Conservation (phyloP, 75 land plant species). For the Sequoia sempervirens region DNA sequence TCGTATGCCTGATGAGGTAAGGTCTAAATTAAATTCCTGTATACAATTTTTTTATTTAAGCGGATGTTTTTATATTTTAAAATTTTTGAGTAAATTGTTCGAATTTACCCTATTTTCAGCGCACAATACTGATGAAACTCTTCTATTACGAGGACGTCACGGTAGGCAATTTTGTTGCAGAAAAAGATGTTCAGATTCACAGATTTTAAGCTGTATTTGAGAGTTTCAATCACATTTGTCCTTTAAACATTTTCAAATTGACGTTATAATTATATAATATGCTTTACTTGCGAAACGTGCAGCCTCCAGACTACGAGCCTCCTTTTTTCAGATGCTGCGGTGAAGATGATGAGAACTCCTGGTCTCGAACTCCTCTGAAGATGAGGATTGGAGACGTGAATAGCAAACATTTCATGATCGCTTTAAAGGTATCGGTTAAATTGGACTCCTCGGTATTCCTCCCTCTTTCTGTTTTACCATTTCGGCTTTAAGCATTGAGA, state of each 20-base stretch:
- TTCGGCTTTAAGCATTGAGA: not conserved
- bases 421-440: slow-evolving; percentile 77
- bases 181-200: not conserved
- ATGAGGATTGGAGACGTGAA: slow-evolving; percentile 92
- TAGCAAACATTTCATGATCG: slow-evolving; percentile 68
- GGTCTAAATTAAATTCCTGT: not conserved
- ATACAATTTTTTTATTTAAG: not conserved
- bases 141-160: slow-evolving; percentile 89
- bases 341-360: slow-evolving; percentile 44
- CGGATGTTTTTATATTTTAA: not conserved
- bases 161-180: slow-evolving; percentile 35
- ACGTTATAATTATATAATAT: not conserved
- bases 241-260: not conserved
- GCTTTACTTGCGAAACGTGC: slow-evolving; percentile 12
- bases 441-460: no score
- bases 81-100: not conserved
- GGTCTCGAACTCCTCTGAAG: slow-evolving; percentile 63
- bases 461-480: no score
- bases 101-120: slow-evolving; percentile 43
- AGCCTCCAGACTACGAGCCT: slow-evolving; percentile 92
- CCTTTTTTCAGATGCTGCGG: slow-evolving; percentile 73
- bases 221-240: not conserved
- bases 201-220: not conserved
- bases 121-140: slow-evolving; percentile 90
- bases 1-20: slow-evolving; percentile 84